Evolutionary conservation across 2,329 filamentous ascomycete genomes (phyloP).

Genomic region (Malbranchea cinnamomea): DNA sequence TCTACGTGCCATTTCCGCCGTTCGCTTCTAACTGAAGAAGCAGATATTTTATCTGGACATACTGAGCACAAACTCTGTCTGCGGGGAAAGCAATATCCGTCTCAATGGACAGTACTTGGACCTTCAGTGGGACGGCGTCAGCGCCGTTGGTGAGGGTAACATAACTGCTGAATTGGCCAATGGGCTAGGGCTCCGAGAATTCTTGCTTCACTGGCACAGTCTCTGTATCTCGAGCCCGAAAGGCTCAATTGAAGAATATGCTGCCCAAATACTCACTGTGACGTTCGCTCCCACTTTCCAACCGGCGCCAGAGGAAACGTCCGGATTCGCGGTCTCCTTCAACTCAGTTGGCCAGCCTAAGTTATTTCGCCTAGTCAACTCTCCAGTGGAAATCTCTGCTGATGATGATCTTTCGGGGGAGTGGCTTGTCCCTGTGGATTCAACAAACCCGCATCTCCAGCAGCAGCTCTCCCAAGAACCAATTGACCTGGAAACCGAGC

Average conservation of each 20-base stretch:
- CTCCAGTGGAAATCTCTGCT: slow-evolving; percentile 12
- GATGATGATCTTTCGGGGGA: slow-evolving; percentile 11
- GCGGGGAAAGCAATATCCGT: slow-evolving; percentile 13
- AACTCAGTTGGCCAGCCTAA: slow-evolving; percentile 14
- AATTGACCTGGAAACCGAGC: slow-evolving; percentile 13
- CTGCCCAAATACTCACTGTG: slow-evolving; percentile 17
- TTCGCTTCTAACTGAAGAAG: slow-evolving; percentile 5
- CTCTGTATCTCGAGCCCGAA: slow-evolving; percentile 15
- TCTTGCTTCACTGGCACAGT: slow-evolving; percentile 15
- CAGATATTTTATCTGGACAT: slow-evolving; percentile 18
- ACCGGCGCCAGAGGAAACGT: slow-evolving; percentile 10
- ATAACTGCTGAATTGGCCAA: slow-evolving; percentile 13
- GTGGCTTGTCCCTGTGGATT: slow-evolving; percentile 11
- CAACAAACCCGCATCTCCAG: slow-evolving; percentile 5
- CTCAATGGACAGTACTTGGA: slow-evolving; percentile 17
- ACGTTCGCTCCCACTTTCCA: slow-evolving; percentile 13
- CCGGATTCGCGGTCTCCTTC: slow-evolving; percentile 22
- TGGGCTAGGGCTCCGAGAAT: slow-evolving; percentile 7
- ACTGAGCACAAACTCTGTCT: slow-evolving; percentile 14
- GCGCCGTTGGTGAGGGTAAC: slow-evolving; percentile 13
- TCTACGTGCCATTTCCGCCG: neutral
- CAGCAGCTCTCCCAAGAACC: neutral
- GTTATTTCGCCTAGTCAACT: slow-evolving; percentile 16
- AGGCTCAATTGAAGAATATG: slow-evolving; percentile 8
- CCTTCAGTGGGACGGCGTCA: slow-evolving; percentile 13